Evolutionary conservation across 129 eudicot genomes (phyloP).

Genomic region (Silybum marianum): DNA sequence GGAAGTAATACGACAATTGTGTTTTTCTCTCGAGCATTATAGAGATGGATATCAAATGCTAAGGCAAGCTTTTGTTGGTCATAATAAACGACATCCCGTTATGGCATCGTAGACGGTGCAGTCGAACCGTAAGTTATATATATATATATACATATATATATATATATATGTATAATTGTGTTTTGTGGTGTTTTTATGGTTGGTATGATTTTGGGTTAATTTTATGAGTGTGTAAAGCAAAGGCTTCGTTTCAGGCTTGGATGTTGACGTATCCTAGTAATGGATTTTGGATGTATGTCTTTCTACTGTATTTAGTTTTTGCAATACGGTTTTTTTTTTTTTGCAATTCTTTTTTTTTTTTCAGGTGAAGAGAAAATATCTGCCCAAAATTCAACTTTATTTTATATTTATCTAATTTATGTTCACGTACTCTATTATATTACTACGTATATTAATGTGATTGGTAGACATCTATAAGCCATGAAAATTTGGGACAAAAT

Average conservation of each 20-base stretch:
- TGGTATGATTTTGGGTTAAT: neutral
- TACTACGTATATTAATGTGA: no score
- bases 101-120: conserved; percentile 23
- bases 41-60: conserved; percentile 65
- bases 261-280: neutral
- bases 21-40: conserved; percentile 83
- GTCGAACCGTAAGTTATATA: neutral
- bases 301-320: neutral
- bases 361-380: no score
- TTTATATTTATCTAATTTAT: no score
- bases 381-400: no score
- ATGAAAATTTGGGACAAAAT: no score
- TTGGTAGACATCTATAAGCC: no score
- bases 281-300: neutral
- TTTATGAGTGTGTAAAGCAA: neutral
- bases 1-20: conserved; percentile 84
- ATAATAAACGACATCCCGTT: conserved; percentile 50
- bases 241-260: neutral
- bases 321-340: no score
- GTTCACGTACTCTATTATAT: no score
- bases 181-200: neutral
- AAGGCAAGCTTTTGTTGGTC: conserved; percentile 55
- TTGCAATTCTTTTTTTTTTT: no score
- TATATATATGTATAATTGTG: neutral
- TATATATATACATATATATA: no score